Percentiles rank a stretch among this genome's conserved stretches.
Evolutionary conservation across 2,329 filamentous ascomycete genomes (phyloP).

Genomic region (Fusarium newnesense): DNA sequence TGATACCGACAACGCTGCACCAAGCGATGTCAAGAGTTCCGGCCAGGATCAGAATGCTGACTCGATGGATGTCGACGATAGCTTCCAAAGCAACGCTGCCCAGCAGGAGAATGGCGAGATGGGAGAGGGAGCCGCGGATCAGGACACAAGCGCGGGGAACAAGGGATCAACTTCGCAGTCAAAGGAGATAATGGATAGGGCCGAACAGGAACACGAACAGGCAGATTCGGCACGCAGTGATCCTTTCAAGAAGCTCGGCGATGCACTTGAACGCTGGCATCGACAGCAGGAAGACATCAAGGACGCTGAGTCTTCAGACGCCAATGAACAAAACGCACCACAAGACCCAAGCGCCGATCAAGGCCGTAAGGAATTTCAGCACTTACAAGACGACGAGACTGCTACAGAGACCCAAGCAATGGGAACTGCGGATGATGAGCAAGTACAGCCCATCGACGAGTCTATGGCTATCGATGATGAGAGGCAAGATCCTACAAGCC

Average conservation of each 20-base stretch:
- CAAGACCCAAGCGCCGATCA: conserved; percentile 65
- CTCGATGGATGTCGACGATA: conserved; percentile 69
- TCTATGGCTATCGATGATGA: conserved; percentile 86
- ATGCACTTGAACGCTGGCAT: conserved; percentile 93
- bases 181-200: conserved; percentile 60
- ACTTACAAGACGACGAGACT: conserved; percentile 85
- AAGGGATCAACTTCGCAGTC: conserved; percentile 65
- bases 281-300: conserved; percentile 86
- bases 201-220: conserved; percentile 55
- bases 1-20: conserved; percentile 70
- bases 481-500: conserved; percentile 61
- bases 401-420: conserved; percentile 90
- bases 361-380: conserved; percentile 87
- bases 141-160: conserved; percentile 71
- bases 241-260: conserved; percentile 93
- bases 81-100: conserved; percentile 67
- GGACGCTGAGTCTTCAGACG: conserved; percentile 60
- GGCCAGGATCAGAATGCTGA: conserved; percentile 74
- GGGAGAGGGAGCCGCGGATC: conserved; percentile 71
- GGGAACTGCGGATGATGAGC: conserved; percentile 87
- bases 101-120: conserved; percentile 74
- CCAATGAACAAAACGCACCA: conserved; percentile 51
- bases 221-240: conserved; percentile 61
- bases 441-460: conserved; percentile 86
- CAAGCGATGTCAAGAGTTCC: conserved; percentile 71